Evolutionary conservation across 306 rosid species (phyloP).

Genomic region (Ammopiptanthus mongolicus): DNA sequence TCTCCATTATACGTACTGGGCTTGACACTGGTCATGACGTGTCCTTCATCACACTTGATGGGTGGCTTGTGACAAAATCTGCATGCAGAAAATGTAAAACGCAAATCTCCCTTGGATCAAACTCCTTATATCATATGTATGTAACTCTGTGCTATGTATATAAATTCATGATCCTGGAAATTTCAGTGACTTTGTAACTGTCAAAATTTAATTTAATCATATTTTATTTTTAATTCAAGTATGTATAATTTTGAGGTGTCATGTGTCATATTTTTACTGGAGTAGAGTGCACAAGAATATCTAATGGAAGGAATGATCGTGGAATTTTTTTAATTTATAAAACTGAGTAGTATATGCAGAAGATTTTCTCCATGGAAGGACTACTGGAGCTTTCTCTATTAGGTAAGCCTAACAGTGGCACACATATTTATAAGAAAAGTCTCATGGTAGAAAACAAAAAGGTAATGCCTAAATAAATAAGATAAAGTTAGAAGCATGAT

Average conservation of each 20-base stretch:
- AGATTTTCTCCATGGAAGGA: background rate
- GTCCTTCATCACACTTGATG: conserved; percentile 47
- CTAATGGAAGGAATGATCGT: background rate
- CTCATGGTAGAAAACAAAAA: conserved; percentile 4
- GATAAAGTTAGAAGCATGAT: background rate
- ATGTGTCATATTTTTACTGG: too few species aligned
- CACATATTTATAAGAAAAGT: background rate
- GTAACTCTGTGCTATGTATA: background rate
- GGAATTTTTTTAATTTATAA: too few species aligned
- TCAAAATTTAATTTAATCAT: too few species aligned
- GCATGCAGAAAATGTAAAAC: conserved; percentile 15
- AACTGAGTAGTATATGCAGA: too few species aligned
- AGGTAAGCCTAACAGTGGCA: conserved; percentile 33
- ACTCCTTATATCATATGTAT: background rate
- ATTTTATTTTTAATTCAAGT: too few species aligned
- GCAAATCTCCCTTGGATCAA: background rate
- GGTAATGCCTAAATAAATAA: background rate
- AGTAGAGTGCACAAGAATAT: too few species aligned
- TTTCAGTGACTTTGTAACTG: too few species aligned
- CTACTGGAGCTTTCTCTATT: conserved; percentile 53
- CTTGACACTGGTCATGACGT: conserved; percentile 43
- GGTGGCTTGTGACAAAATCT: conserved; percentile 65
- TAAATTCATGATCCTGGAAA: background rate
- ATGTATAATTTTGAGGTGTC: too few species aligned
- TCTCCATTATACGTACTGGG: conserved; percentile 34